Conservation (phyloP, 1,284 basidiomycete species). For the Cryptococcus sp. region DNA sequence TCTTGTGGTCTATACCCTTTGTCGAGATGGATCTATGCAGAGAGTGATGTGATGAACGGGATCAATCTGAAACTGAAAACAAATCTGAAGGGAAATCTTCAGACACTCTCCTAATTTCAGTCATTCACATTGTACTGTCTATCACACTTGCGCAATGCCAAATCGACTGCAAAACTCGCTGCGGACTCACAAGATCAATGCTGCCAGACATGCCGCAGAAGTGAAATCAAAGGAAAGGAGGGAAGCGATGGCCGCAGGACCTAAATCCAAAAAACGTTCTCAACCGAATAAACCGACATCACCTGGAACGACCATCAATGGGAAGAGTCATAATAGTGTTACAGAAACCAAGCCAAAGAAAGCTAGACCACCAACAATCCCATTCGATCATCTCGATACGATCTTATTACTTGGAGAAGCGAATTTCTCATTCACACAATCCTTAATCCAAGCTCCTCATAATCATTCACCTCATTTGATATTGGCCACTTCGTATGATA, state of each 20-base stretch:
- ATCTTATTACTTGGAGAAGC: slow-evolving; percentile 90
- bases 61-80: too few relatives aligned
- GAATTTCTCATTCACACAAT: slow-evolving; percentile 86
- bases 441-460: slow-evolving; percentile 60
- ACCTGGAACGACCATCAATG: neutral
- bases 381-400: slow-evolving; percentile 68
- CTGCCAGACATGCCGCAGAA: slow-evolving; percentile 6
- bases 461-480: slow-evolving; percentile 63
- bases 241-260: neutral
- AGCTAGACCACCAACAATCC: slow-evolving; percentile 48
- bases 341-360: neutral
- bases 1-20: too few relatives aligned
- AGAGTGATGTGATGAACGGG: too few relatives aligned
- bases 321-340: slow-evolving; percentile 1
- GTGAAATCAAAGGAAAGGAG: slow-evolving; percentile 5
- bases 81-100: too few relatives aligned
- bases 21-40: too few relatives aligned
- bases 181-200: slow-evolving; percentile 17
- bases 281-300: too few relatives aligned
- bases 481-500: slow-evolving; percentile 83
- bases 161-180: slow-evolving; percentile 17
- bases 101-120: too few relatives aligned
- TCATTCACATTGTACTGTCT: too few relatives aligned
- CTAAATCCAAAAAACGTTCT: too few relatives aligned
- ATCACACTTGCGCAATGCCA: slow-evolving; percentile 20